Evolutionary conservation across 73 alveolate species (phyloP).

Genomic region (Paramecium bursaria): DNA sequence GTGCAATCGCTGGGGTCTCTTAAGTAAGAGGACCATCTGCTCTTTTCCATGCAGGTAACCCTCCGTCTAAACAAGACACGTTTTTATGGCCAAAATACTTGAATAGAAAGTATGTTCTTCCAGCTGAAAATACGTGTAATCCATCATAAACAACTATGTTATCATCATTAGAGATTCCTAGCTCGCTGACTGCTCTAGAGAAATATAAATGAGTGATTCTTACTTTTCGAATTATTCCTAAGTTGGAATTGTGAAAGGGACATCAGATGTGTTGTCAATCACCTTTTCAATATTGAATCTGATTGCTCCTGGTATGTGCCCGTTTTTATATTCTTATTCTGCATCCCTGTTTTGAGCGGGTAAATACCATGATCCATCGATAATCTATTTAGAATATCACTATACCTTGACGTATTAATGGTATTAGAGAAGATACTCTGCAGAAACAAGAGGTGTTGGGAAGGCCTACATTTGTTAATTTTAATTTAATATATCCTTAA

Average conservation of each 20-base stretch:
- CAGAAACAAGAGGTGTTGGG: conserved; percentile 34
- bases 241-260: conserved; percentile 71
- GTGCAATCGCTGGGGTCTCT: conserved; percentile 42
- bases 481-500: too few species aligned
- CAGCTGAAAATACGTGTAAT: conserved; percentile 66
- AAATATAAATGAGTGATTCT: not conserved
- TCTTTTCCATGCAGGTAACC: conserved; percentile 69
- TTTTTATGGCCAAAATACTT: conserved; percentile 72
- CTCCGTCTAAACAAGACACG: conserved; percentile 73
- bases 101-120: conserved; percentile 72
- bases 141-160: conserved; percentile 71
- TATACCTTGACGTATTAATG: conserved; percentile 44
- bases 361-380: conserved; percentile 56
- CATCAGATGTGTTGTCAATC: not conserved
- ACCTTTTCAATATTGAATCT: conserved; percentile 39
- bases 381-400: not conserved
- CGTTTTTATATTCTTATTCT: conserved; percentile 21
- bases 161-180: conserved; percentile 67
- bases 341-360: conserved; percentile 43
- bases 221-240: conserved; percentile 64
- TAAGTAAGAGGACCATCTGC: conserved; percentile 68
- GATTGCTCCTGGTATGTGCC: conserved; percentile 54
- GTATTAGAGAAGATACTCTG: conserved; percentile 4
- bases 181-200: conserved; percentile 44
- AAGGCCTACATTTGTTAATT: too few species aligned